Percentiles rank a stretch among this genome's conserved stretches.
phyloP scores from a whole-genome alignment of 352 stramenopile species.

The Phytopythium kandeliae region DNA sequence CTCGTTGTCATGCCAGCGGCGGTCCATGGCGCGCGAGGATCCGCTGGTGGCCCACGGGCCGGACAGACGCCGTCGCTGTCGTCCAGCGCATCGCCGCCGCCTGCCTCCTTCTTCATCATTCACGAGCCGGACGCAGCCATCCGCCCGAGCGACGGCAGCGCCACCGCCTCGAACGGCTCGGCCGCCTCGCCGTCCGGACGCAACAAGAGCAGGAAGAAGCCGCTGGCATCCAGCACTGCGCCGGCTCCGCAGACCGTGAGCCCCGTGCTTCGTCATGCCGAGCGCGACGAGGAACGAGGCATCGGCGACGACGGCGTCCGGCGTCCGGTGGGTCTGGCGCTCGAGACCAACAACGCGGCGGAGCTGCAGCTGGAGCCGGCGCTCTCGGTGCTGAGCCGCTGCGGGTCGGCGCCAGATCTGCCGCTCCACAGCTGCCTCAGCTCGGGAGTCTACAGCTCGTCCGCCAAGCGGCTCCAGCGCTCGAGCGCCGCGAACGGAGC shows the following conservation, averaged over 20 bases:
- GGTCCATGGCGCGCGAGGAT: neutral
- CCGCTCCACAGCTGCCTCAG: constrained; percentile 49
- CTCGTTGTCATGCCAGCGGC: neutral
- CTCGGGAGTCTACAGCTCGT: constrained; percentile 52
- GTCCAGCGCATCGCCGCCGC: constrained; percentile 6
- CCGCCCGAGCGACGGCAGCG: constrained; percentile 20
- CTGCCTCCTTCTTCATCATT: constrained; percentile 63
- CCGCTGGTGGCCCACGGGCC: neutral
- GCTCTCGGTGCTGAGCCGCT: constrained; percentile 49
- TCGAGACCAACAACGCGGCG: neutral
- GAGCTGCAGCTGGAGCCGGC: neutral
- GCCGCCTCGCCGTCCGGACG: neutral
- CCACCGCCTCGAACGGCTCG: constrained; percentile 4
- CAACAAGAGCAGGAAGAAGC: constrained; percentile 5
- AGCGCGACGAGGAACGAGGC: neutral
- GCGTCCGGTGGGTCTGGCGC: neutral
- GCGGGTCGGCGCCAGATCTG: constrained; percentile 54
- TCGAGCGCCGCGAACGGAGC: constrained; percentile 20
- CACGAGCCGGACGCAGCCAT: constrained; percentile 32
- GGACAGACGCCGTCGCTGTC: no score
- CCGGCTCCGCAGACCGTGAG: neutral
- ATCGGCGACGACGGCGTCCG: neutral
- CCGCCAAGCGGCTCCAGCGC: constrained; percentile 51
- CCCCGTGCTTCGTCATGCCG: no score
- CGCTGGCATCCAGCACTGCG: neutral